phyloP scores from a whole-genome alignment of 1,284 basidiomycete genomes.

The Moesziomyces sp. region DNA sequence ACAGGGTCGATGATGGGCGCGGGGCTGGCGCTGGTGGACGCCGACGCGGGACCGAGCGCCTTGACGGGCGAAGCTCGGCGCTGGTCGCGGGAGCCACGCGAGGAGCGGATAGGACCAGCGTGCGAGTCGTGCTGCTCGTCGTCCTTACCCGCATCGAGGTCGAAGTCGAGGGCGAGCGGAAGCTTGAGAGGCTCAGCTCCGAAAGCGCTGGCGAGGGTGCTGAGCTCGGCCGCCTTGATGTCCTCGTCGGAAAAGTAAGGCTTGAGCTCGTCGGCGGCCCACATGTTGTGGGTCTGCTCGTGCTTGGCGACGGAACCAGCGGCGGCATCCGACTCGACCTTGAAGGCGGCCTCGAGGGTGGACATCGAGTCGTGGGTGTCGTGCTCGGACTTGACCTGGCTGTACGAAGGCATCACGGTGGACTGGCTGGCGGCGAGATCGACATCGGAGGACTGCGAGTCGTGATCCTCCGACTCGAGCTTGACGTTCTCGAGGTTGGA shows the following conservation, averaged over 20 bases:
- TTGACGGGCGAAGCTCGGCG: constrained; percentile 36
- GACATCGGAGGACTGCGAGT: constrained; percentile 23
- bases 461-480: constrained; percentile 27
- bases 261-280: constrained; percentile 24
- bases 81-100: constrained; percentile 18
- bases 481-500: constrained; percentile 40
- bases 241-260: constrained; percentile 38
- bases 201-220: constrained; percentile 38
- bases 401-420: constrained; percentile 27
- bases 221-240: constrained; percentile 15
- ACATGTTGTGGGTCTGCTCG: constrained; percentile 10
- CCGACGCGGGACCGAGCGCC: not conserved
- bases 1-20: constrained; percentile 31
- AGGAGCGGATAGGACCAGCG: constrained; percentile 31
- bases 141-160: constrained; percentile 3
- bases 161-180: not conserved
- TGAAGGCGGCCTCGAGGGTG: constrained; percentile 35
- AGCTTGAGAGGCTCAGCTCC: constrained; percentile 20
- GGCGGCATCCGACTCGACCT: constrained; percentile 12
- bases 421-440: constrained; percentile 33
- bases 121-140: constrained; percentile 22
- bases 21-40: constrained; percentile 16
- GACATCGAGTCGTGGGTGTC: constrained; percentile 15
- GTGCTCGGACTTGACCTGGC: constrained; percentile 38
- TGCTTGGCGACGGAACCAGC: constrained; percentile 19